Evolutionary conservation across 1,139 yeast genomes (phyloP), one percentile per base, ranked within the genome.

Genomic region (Insectozyma bohioensis): DNA sequence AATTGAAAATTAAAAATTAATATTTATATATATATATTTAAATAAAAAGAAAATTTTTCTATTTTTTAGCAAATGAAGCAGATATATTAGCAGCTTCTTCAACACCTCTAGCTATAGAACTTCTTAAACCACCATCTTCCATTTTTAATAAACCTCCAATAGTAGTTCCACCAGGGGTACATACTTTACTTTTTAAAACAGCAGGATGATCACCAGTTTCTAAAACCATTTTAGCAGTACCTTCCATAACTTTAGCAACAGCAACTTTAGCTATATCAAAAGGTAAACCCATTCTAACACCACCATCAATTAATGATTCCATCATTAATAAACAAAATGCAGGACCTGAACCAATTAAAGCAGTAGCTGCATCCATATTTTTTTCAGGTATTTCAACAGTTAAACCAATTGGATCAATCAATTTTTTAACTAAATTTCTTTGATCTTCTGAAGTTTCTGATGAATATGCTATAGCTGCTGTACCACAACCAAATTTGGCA

Each of bases 161-260:
- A 6, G 99, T 92, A 34, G 97, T 90, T 23, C 99, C 99, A 20
- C 95, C 98, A 12, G 99, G 99, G 0, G 99, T 92, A 55, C 97
- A 88, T 5, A 92, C 94, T 51, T 83, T 84, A 56, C 85, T 81
- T 54, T 86, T 85, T 56, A 92, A 72, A 12, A 77, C 87, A 8
- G 95, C 94, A n/a, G 98, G 98, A 52, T 90, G 97, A 26, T 75
- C 78, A 3, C 88, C 90, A n/a, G 87, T 76, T 52, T 78, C 84
- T 40, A 75, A 61, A 1, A 83, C 94, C 96, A 92, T 86, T 60
- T 80, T 80, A 16, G 95, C 94, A n/a, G 97, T 86, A 13, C 99
- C 98, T 54, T 85, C 92, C 78, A 92, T 72, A 18, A 90, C 96
- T 59, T 88, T 94, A 20, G 95, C 86, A n/a, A 97, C 97, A 48